Evolutionary conservation across 164 flowering plant genomes (phyloP).

Genomic region (Echeveria elegans): DNA sequence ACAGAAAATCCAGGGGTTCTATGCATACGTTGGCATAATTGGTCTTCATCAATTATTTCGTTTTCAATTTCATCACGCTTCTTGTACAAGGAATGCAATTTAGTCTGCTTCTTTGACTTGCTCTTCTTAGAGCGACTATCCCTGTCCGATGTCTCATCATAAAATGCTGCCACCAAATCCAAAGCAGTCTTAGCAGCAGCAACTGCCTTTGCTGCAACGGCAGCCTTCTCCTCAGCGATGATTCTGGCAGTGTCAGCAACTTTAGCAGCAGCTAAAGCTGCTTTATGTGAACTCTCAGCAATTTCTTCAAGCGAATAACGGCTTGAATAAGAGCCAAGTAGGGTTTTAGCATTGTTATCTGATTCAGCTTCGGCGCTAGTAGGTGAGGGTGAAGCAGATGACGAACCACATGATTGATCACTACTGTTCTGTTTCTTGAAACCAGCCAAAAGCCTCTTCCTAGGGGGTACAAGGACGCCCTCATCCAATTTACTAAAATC

Average conservation of each 20-base stretch:
- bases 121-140: neutral
- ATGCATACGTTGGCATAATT: conserved; percentile 61
- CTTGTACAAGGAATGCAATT: neutral
- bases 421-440: conserved; percentile 57
- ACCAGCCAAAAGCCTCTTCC: conserved; percentile 88
- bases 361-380: conserved; percentile 24
- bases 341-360: conserved; percentile 30
- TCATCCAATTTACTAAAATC: conserved; percentile 51
- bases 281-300: conserved; percentile 54
- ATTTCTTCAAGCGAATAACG: conserved; percentile 52
- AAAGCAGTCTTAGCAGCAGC: conserved; percentile 80
- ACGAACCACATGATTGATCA: conserved; percentile 18
- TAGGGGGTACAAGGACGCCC: conserved; percentile 73
- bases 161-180: conserved; percentile 51
- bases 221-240: conserved; percentile 78
- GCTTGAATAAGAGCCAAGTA: conserved; percentile 23
- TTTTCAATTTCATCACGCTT: conserved; percentile 13
- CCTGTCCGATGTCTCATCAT: conserved; percentile 2
- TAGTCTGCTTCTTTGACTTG: neutral
- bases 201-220: conserved; percentile 59
- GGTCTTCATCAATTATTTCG: conserved; percentile 36
- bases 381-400: conserved; percentile 15
- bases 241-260: conserved; percentile 70
- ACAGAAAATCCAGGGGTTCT: conserved; percentile 78
- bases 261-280: conserved; percentile 51